These are phyloP conservation scores for Vaccinium corymbosum DNA, from an alignment of 148 eudicot genomes.

Conservation along the genomic window DNA sequence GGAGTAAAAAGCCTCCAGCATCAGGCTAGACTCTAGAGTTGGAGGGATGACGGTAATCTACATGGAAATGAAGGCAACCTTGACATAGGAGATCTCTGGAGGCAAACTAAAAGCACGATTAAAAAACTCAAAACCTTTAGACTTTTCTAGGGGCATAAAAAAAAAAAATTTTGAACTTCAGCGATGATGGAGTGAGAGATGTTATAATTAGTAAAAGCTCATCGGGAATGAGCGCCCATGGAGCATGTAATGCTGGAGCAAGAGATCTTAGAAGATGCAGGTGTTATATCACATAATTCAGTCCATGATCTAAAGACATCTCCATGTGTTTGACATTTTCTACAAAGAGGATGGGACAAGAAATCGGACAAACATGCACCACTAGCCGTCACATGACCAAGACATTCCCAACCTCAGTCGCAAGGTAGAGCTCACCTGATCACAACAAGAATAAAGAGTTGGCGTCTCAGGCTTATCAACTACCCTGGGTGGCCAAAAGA, in stretches of 20 bases:
- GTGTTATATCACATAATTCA: neutral
- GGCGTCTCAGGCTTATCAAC: neutral
- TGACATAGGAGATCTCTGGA: no score
- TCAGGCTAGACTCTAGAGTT: no score
- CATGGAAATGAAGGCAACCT: no score
- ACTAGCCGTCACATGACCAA: neutral
- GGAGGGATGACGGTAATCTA: no score
- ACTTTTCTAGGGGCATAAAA: neutral
- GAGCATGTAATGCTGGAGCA: neutral
- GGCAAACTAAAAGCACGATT: no score
- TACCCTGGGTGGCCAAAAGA: neutral
- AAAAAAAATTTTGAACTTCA: neutral
- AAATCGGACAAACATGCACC: neutral
- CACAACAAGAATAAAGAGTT: neutral
- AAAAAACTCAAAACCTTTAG: neutral
- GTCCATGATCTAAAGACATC: neutral
- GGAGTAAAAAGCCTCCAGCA: no score
- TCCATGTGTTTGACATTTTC: neutral
- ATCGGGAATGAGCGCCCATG: neutral
- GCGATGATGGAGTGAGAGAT: neutral
- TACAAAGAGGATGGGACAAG: neutral
- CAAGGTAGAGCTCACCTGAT: neutral
- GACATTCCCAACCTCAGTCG: neutral
- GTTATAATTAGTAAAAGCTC: neutral
- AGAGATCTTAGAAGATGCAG: neutral